A percentile compares a stretch with the other conserved stretches of the same genome.
These are phyloP conservation scores for Stereocaulon alpinum DNA, from an alignment of 495 filamentous ascomycete genomes.

Conservation along the genomic window DNA sequence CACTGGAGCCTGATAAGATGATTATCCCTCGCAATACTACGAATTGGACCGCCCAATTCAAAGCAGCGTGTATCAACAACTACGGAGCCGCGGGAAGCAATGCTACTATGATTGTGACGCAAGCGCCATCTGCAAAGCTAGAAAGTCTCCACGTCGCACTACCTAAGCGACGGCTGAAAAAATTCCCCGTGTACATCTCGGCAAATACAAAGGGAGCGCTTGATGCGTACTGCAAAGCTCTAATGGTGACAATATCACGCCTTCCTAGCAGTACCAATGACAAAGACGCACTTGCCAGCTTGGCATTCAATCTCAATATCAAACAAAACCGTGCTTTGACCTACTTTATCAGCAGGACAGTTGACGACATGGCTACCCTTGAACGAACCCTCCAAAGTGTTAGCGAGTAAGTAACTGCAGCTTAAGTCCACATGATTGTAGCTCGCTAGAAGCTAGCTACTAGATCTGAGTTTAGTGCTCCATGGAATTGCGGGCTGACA, in stretches of 20 bases:
- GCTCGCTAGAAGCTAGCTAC: no score
- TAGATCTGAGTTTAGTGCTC: no score
- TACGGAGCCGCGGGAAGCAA: conserved; percentile 44
- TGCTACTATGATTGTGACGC: conserved; percentile 33
- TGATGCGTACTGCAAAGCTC: not conserved
- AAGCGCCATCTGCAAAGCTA: not conserved
- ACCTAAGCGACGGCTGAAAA: no score
- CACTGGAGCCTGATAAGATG: conserved; percentile 25
- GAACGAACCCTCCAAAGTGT: no score
- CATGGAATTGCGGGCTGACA: no score
- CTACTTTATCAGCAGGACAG: not conserved
- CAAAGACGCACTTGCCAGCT: not conserved
- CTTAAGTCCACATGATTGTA: no score
- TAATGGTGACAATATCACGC: not conserved
- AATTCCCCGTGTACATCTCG: no score
- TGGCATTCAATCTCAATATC: not conserved
- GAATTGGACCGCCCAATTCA: conserved; percentile 9
- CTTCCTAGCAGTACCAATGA: no score
- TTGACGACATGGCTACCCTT: conserved; percentile 8
- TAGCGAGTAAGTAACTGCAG: no score
- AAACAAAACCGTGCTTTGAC: not conserved
- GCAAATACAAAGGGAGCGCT: no score
- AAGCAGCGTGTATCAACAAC: conserved; percentile 32
- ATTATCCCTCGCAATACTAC: conserved; percentile 19
- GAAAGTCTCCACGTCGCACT: no score